Evolutionary conservation across 1,284 basidiomycete species (phyloP).

Genomic region (Trametes sp.): DNA sequence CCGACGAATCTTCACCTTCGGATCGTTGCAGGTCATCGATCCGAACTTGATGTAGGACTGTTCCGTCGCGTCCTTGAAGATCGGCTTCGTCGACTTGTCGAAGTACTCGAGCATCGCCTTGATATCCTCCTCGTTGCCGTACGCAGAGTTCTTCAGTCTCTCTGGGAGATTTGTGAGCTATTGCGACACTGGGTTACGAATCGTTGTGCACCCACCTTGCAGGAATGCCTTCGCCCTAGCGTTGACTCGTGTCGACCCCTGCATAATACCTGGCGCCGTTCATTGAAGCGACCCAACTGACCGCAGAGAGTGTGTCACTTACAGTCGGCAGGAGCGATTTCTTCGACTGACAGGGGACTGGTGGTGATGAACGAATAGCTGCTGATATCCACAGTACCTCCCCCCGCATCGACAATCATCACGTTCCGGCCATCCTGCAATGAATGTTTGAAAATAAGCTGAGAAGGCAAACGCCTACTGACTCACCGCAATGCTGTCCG

Average conservation of each 20-base stretch:
- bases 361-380: conserved; percentile 48
- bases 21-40: conserved; percentile 27
- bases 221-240: conserved; percentile 44
- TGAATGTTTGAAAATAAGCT: not conserved
- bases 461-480: not conserved
- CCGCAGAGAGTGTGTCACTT: not conserved
- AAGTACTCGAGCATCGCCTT: conserved; percentile 48
- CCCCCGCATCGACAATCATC: conserved; percentile 63
- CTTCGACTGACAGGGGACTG: conserved; percentile 22
- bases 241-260: conserved; percentile 39
- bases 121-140: conserved; percentile 45
- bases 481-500: conserved; percentile 41
- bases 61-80: conserved; percentile 46
- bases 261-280: conserved; percentile 32
- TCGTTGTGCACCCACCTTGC: conserved; percentile 30
- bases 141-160: conserved; percentile 46
- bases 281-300: not conserved
- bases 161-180: conserved; percentile 32
- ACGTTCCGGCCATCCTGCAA: conserved; percentile 50
- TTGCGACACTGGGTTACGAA: too few species aligned
- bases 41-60: conserved; percentile 51
- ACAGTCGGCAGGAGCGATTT: conserved; percentile 24
- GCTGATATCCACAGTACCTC: conserved; percentile 64
- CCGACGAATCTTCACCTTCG: conserved; percentile 27
- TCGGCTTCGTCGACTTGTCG: conserved; percentile 51